These are phyloP conservation scores for Ustilago curta DNA, from an alignment of 1,284 basidiomycete species.

Conservation along the genomic window DNA sequence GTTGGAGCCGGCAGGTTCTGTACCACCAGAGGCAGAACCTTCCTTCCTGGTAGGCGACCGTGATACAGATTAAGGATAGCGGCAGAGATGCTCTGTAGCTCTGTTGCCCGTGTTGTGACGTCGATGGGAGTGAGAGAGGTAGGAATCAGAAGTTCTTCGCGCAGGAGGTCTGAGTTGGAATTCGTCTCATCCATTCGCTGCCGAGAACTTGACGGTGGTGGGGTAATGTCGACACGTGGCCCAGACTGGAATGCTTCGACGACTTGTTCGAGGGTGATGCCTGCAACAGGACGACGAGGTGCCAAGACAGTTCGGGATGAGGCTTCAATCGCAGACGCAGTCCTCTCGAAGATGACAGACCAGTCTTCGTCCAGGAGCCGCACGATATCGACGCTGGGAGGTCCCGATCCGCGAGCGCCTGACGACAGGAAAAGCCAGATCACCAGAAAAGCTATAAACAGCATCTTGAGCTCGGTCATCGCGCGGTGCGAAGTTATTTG, in stretches of 20 bases:
- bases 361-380: constrained; percentile 9
- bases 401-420: not conserved
- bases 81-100: not conserved
- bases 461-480: not conserved
- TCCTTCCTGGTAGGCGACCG: not conserved
- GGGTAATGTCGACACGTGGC: not conserved
- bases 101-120: not conserved
- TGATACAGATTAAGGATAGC: not conserved
- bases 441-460: not conserved
- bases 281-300: not conserved
- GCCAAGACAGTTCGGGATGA: not conserved
- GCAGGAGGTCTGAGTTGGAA: not conserved
- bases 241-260: not conserved
- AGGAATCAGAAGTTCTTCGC: not conserved
- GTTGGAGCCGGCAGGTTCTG: not conserved
- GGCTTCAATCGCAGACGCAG: not conserved
- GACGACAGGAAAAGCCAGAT: not conserved
- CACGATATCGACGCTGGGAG: not conserved
- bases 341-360: constrained; percentile 4
- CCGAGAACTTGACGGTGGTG: not conserved
- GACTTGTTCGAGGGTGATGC: too few species aligned
- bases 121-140: not conserved
- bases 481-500: too few species aligned
- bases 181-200: not conserved
- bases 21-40: not conserved